Evolutionary conservation across 169 alveolate species (phyloP), one percentile per base, ranked within the genome.

Genomic region (Toxoplasma gondii): DNA sequence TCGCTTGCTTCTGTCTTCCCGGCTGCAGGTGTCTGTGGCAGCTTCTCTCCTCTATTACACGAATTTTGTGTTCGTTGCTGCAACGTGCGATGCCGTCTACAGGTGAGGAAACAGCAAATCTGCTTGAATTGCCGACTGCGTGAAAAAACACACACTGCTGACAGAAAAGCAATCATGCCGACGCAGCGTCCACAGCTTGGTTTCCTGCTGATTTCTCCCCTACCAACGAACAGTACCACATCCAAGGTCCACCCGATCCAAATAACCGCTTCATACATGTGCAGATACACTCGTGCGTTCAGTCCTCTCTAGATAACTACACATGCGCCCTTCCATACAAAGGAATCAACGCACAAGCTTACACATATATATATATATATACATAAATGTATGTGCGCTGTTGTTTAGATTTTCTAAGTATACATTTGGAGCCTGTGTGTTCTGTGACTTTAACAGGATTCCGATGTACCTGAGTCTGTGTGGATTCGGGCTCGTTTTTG

Each of bases 381-480:
- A 12, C 22, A 12, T 4, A 4, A 4, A 7, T 49, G 58, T 49
- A 49, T n/a, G n/a, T n/a, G n/a, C n/a, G n/a, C n/a, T n/a, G n/a
- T n/a, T n/a, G n/a, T n/a, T n/a, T n/a, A 12, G 22, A 49, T 49
- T 49, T 4, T 12, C 4, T 7, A 49, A 12, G 12, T 4, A 49
- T 4, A 12, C 58, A 4, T 49, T 49, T 4, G 58, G 58, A 49
- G 58, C 58, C 58, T 49, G 58, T 49, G 58, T 49, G 58, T 4
- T 49, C 58, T 49, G 58, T 49, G 58, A 49, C 12, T 49, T 10
- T 27, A 16, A 24, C 86, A 78, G 86, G 86, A 36, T 38, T 19
- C 86, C 86, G 31, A 36, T 78, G 86, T n/a, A 78, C 86, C 86
- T 78, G 49, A 38, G 86, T 19, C 49, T 78, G 44, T 17, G 29